phyloP scores from a whole-genome alignment of 805 yeast species.

The Wickerhamomyces sydowiorum region DNA sequence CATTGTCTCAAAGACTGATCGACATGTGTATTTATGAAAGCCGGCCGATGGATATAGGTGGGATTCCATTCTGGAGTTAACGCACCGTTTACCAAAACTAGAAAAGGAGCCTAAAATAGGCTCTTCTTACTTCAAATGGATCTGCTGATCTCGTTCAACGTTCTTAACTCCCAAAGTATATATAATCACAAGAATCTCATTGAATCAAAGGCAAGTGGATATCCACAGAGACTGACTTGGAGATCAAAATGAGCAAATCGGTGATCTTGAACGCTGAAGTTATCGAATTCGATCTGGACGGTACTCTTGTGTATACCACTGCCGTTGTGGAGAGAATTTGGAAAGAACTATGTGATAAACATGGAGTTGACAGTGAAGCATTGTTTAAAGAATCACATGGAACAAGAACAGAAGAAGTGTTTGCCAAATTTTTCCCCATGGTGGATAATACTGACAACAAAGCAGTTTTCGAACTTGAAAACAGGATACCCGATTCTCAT shows the following conservation, averaged over 20 bases:
- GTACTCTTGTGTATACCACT: constrained; percentile 80
- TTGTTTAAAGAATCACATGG: constrained; percentile 47
- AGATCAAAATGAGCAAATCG: constrained; percentile 10
- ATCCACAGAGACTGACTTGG: no score
- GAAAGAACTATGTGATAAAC: constrained; percentile 67
- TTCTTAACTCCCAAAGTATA: neutral
- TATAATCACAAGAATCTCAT: neutral
- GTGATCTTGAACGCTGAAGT: constrained; percentile 15
- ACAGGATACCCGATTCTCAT: constrained; percentile 62
- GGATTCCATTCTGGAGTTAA: no score
- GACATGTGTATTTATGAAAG: no score
- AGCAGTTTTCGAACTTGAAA: constrained; percentile 51
- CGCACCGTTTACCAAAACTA: no score
- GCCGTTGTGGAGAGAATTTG: constrained; percentile 80
- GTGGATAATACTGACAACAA: constrained; percentile 62
- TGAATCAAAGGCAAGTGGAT: neutral
- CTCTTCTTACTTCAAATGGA: no score
- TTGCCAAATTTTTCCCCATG: constrained; percentile 69
- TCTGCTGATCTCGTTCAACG: no score
- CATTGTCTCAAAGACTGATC: no score
- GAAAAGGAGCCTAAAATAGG: no score
- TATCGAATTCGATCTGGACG: constrained; percentile 75
- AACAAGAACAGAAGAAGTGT: constrained; percentile 74
- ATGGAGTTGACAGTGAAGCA: constrained; percentile 55
- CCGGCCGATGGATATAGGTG: no score